Base-by-base conservation (phyloP, 2,329 filamentous ascomycete species). In the Cercospora sp. region DNA sequence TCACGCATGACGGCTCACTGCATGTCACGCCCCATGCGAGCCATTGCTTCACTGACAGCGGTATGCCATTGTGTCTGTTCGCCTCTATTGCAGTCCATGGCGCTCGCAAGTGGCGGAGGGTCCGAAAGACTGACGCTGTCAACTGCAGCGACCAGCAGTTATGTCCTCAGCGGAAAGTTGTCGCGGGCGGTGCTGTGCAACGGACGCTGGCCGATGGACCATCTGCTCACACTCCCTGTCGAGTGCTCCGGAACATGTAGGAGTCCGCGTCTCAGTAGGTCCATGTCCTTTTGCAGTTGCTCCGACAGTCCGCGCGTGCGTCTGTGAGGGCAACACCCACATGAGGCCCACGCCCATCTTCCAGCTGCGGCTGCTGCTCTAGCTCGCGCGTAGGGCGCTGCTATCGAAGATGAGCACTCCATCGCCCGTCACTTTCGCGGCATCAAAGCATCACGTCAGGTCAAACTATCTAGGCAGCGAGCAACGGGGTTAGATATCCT, bases 401-500 rank as follows among this genome's bases (percentile, higher is more conserved):
- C 31, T 36, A 45, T 33, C 13, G 10, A 16, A 20, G 5, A 28
- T 10, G n/a, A 45, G 31, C 59, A 36, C 26, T 48, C 20, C 20
- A 12, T 45, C 16, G 10, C 13, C 12, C 20, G 18, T 48, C 59
- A 48, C 36, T 23, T 6, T 12, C 20, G 20, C 40, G 59, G 40
- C 59, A 36, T 42, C 20, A 45, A 61, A 12, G 59, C 59, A 28
- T 61, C 59, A 61, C 59, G 59, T 40, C 23, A 61, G 28, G 33
- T 26, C 48, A n/a, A 61, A 61, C 59, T 61, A 61, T 61, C 59
- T 61, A 61, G 26, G 36, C 53, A 58, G 30, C 30, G 53, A n/a
- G 53, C 45, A 26, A 36, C 26, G 33, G 30, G 57, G 30, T 23
- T 33, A 60, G 57, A 16, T 60, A 12, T 23, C 57, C 57, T 18